These are phyloP conservation scores for Neurospora tetrasperma DNA, from an alignment of 495 filamentous ascomycete genomes.

Conservation along the genomic window DNA sequence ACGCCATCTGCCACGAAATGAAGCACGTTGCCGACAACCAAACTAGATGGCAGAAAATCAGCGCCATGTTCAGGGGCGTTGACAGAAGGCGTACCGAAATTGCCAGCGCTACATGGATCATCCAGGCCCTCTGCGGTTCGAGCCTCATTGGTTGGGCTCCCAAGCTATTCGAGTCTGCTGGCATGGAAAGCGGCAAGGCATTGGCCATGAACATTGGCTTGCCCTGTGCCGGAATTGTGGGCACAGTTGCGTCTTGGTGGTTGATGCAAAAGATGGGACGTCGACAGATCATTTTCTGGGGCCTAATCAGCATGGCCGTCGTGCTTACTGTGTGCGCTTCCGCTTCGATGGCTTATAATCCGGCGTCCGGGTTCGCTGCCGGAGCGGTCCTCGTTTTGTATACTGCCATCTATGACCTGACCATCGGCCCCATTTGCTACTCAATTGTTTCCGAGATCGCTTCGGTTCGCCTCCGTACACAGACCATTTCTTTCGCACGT, in stretches of 20 bases:
- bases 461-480: constrained; percentile 41
- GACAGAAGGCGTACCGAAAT: constrained; percentile 62
- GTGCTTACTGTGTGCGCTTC: constrained; percentile 26
- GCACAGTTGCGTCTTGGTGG: constrained; percentile 43
- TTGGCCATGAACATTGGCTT: constrained; percentile 39
- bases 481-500: constrained; percentile 47
- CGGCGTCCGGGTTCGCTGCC: constrained; percentile 31
- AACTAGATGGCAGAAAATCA: constrained; percentile 5
- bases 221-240: constrained; percentile 39
- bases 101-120: constrained; percentile 55
- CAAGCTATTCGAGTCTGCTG: constrained; percentile 61
- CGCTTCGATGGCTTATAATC: constrained; percentile 15
- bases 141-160: constrained; percentile 60
- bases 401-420: constrained; percentile 42
- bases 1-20: constrained; percentile 52
- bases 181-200: constrained; percentile 38
- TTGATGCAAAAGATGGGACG: constrained; percentile 40
- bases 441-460: constrained; percentile 50
- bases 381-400: constrained; percentile 44
- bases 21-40: constrained; percentile 28
- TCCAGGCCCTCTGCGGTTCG: constrained; percentile 61
- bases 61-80: constrained; percentile 56
- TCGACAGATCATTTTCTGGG: constrained; percentile 42
- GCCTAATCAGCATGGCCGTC: constrained; percentile 31
- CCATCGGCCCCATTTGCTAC: constrained; percentile 51